These are phyloP conservation scores for Lachancea meyersii DNA, from an alignment of 805 yeast genomes.

Conservation along the genomic window DNA sequence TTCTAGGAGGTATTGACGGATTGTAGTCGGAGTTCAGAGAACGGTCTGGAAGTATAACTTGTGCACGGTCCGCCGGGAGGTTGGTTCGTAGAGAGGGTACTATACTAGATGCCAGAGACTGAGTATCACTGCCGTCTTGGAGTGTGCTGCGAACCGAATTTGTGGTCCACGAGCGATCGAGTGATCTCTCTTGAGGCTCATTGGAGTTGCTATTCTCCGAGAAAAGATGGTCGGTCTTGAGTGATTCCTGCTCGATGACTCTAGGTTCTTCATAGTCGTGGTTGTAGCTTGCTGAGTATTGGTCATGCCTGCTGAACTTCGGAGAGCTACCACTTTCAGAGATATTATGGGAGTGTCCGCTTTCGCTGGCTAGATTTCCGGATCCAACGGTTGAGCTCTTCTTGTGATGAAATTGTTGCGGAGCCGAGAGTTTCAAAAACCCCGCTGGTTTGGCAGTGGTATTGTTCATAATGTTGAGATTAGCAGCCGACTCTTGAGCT, in stretches of 20 bases:
- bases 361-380: slow-evolving; percentile 19
- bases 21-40: slow-evolving; percentile 20
- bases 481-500: background rate
- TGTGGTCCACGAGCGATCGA: background rate
- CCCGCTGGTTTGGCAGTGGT: slow-evolving; percentile 1
- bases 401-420: slow-evolving; percentile 12
- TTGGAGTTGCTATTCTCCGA: background rate
- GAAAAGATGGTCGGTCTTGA: background rate
- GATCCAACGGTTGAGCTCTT: slow-evolving; percentile 17
- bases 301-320: background rate
- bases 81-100: slow-evolving; percentile 24
- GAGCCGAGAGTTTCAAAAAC: slow-evolving; percentile 15
- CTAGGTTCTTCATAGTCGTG: background rate
- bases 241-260: background rate
- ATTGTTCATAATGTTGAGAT: background rate
- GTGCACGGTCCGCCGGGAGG: slow-evolving; percentile 1
- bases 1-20: slow-evolving; percentile 33
- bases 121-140: slow-evolving; percentile 2
- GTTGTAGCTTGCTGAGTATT: background rate
- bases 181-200: background rate
- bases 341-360: slow-evolving; percentile 11
- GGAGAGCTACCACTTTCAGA: background rate
- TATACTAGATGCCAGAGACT: slow-evolving; percentile 24
- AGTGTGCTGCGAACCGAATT: background rate
- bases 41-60: slow-evolving; percentile 16